A percentile compares a stretch with the other conserved stretches of the same genome.
Evolutionary conservation across 2,329 filamentous ascomycete genomes (phyloP).

Genomic region (Pleomassaria siparia): DNA sequence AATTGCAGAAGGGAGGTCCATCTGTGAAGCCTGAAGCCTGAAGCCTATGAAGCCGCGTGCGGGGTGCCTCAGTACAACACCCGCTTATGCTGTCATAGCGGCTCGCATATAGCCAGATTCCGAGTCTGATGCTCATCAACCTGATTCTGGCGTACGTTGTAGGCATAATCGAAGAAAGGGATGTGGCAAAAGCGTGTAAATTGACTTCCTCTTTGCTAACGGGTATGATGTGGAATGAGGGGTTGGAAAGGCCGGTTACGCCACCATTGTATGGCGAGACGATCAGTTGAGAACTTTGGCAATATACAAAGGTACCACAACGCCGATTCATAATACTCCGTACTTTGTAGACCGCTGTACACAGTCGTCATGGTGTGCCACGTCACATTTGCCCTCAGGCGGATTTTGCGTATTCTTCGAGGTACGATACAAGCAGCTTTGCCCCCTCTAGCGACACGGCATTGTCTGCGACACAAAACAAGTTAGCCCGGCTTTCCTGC

Average conservation of each 20-base stretch:
- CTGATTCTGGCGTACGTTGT: constrained; percentile 1
- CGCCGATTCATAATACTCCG: constrained; percentile 9
- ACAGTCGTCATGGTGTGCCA: constrained; percentile 16
- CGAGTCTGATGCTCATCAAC: background rate
- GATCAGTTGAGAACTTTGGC: constrained; percentile 8
- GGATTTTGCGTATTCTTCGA: constrained; percentile 59
- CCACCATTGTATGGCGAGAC: constrained; percentile 9
- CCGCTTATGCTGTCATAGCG: constrained; percentile 20
- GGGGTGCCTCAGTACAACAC: constrained; percentile 18
- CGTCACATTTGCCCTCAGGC: constrained; percentile 17
- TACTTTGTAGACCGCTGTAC: constrained; percentile 13
- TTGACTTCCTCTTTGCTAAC: constrained; percentile 15
- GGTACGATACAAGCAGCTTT: constrained; percentile 67
- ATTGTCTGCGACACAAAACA: constrained; percentile 59
- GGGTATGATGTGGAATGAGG: constrained; percentile 31
- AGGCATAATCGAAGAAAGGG: constrained; percentile 7
- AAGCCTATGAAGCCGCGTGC: constrained; percentile 16
- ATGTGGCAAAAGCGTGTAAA: constrained; percentile 9
- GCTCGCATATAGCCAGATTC: constrained; percentile 14
- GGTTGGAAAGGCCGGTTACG: constrained; percentile 9
- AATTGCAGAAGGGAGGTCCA: constrained; percentile 1
- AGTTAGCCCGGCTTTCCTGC: constrained; percentile 16
- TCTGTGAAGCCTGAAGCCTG: constrained; percentile 8
- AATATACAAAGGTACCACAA: no score
- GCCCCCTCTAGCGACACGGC: constrained; percentile 70